Conservation (phyloP, 768 basidiomycete genomes). For the Clavaria fumosa region DNA sequence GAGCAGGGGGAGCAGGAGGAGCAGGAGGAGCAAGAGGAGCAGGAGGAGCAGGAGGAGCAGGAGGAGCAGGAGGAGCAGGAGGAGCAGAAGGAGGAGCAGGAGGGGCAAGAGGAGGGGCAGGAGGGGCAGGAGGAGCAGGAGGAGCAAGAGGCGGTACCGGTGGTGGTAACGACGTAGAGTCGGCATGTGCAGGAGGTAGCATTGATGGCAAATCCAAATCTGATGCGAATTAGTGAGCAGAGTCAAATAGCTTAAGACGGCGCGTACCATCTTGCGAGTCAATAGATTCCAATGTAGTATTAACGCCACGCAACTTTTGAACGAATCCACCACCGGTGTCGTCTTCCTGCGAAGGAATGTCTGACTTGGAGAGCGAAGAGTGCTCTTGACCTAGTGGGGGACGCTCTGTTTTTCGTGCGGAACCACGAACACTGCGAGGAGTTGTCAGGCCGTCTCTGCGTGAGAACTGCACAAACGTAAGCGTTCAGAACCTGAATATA, state of each 20-base stretch:
- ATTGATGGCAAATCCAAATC: no score
- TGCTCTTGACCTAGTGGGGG: constrained; percentile 26
- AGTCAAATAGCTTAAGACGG: no score
- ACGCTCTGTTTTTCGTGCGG: constrained; percentile 43
- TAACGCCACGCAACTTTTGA: no score
- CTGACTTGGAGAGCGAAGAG: constrained; percentile 11
- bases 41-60: constrained; percentile 8
- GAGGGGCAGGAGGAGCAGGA: constrained; percentile 11
- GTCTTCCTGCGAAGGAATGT: constrained; percentile 27
- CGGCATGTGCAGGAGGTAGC: constrained; percentile 24
- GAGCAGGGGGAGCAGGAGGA: constrained; percentile 11
- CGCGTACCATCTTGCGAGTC: constrained; percentile 32
- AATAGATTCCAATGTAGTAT: constrained; percentile 41
- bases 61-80: constrained; percentile 24
- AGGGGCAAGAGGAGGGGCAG: constrained; percentile 9
- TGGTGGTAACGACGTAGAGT: constrained; percentile 15
- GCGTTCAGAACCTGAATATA: constrained; percentile 2
- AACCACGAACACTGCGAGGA: constrained; percentile 53
- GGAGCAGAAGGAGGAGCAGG: constrained; percentile 25
- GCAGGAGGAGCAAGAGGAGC: not conserved
- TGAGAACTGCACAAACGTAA: constrained; percentile 34
- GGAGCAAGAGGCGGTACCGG: constrained; percentile 16
- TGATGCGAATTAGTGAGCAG: no score
- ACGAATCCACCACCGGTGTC: constrained; percentile 25
- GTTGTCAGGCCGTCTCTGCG: constrained; percentile 44